Base-by-base conservation (phyloP, 2,329 filamentous ascomycete species). In the Hymenoscyphus fraxineus region DNA sequence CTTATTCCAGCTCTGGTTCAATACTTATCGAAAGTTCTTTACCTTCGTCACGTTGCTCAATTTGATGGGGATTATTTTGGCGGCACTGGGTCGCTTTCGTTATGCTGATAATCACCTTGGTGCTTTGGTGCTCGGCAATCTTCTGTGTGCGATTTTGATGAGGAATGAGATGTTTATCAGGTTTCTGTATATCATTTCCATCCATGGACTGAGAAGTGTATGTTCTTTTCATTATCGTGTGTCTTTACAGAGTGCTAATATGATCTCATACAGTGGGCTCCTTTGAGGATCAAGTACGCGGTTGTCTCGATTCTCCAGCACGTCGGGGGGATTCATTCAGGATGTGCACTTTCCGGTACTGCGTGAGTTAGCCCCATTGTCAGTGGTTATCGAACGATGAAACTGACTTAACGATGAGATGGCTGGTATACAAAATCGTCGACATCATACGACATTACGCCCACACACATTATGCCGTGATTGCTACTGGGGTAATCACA, bases 241-340 rank as follows among this genome's bases (percentile, higher is more conserved):
- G 64, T 6, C n/a, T n/a, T n/a, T n/a, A 40, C 51, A 6, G 31
- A 38, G n/a, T 2, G 57, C 59, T 70, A 56, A 71, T 61, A 19
- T 61, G 10, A 2, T 1, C 51, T 32, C 63, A 13, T 54, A 57
- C 61, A 78, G 77, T 79, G 77, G 77, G 77, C 77, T 6, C 77
- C 77, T 1, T 0, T 76, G 6, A 64, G 69, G 15, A 56, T 79
- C 68, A 79, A 78, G 67, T 57, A 77, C 4, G 75, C 68, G 9
- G 76, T 73, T 2, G 77, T 75, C 10, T 78, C 77, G 3, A 68
- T 76, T 60, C 65, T 79, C 55, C 77, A 78, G 67, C 77, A 79
- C 51, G 77, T 79, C n/a, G 77, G 77, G 38, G 77, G 77, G 19
- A 78, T 78, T 40, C 77, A 79, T 67, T 78, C 77, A 0, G 77